Evolutionary conservation across 352 stramenopile species (phyloP).

Genomic region (Phytophthora podocarpi): DNA sequence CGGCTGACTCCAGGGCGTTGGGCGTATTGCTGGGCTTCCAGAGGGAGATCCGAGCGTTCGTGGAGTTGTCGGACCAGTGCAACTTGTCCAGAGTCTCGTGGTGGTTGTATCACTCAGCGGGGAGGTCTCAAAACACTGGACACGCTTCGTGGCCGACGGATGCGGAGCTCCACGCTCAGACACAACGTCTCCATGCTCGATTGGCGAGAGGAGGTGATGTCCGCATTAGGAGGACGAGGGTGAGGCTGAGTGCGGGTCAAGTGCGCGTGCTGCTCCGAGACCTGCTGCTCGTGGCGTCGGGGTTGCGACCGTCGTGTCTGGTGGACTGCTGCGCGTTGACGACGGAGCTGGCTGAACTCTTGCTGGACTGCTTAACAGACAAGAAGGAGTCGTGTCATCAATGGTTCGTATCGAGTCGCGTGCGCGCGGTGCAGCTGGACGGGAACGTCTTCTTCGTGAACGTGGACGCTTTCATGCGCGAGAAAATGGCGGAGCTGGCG

Average conservation of each 20-base stretch:
- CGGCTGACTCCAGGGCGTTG: conserved; percentile 19
- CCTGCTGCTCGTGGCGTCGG: conserved; percentile 41
- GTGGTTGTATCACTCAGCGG: conserved; percentile 18
- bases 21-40: conserved; percentile 33
- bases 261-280: conserved; percentile 40
- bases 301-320: conserved; percentile 46
- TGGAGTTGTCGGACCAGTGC: conserved; percentile 5
- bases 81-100: conserved; percentile 19
- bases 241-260: conserved; percentile 25
- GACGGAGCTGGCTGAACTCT: conserved; percentile 18
- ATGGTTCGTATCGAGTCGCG: conserved; percentile 2
- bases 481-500: conserved; percentile 37
- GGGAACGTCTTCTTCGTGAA: conserved; percentile 57
- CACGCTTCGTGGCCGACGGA: conserved; percentile 11
- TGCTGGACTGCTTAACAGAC: conserved; percentile 25
- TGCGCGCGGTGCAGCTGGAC: conserved; percentile 39
- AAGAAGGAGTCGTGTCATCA: neutral
- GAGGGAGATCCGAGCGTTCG: conserved; percentile 23
- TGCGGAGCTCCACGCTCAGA: conserved; percentile 10
- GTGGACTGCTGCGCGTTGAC: conserved; percentile 48
- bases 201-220: conserved; percentile 2
- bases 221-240: conserved; percentile 5
- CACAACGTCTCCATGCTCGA: conserved; percentile 21
- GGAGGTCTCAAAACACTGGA: neutral
- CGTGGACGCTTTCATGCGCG: conserved; percentile 32